These are phyloP conservation scores for Alternaria ethzedia DNA, from an alignment of 2,329 filamentous ascomycete species.

Conservation along the genomic window DNA sequence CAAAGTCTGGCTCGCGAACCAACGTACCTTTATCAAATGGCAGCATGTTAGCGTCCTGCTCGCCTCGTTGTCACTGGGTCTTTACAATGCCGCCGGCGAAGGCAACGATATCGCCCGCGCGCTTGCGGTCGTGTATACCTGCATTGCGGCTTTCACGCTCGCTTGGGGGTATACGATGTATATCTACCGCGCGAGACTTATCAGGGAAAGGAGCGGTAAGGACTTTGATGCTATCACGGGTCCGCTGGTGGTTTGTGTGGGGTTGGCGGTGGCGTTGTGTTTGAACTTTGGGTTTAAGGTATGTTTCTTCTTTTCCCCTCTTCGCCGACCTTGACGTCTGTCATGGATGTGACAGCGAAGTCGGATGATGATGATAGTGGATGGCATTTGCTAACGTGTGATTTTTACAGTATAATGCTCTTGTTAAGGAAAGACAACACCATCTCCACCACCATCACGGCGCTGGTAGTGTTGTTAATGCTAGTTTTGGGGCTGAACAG, in stretches of 20 bases:
- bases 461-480: not conserved
- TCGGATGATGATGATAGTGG: not conserved
- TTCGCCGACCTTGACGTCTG: too few species aligned
- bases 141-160: conserved; percentile 81
- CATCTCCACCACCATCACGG: conserved; percentile 12
- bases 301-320: too few species aligned
- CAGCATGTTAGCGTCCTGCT: conserved; percentile 92
- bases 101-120: conserved; percentile 74
- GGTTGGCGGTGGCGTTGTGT: conserved; percentile 77
- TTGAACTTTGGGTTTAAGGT: conserved; percentile 91
- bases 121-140: conserved; percentile 83
- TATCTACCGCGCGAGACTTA: conserved; percentile 76
- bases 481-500: conserved; percentile 16
- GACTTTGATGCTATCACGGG: conserved; percentile 92
- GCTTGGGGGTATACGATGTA: conserved; percentile 89
- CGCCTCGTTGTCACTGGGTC: conserved; percentile 78
- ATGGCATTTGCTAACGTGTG: not conserved
- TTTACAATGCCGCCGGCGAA: conserved; percentile 86
- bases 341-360: not conserved
- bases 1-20: conserved; percentile 98
- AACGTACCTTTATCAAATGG: conserved; percentile 98
- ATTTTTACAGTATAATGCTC: conserved; percentile 30
- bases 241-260: conserved; percentile 80
- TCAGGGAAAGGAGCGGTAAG: conserved; percentile 82
- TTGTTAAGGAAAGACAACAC: conserved; percentile 17